Conservation (phyloP, 805 yeast genomes). For the Candida pseudofarinosa region DNA sequence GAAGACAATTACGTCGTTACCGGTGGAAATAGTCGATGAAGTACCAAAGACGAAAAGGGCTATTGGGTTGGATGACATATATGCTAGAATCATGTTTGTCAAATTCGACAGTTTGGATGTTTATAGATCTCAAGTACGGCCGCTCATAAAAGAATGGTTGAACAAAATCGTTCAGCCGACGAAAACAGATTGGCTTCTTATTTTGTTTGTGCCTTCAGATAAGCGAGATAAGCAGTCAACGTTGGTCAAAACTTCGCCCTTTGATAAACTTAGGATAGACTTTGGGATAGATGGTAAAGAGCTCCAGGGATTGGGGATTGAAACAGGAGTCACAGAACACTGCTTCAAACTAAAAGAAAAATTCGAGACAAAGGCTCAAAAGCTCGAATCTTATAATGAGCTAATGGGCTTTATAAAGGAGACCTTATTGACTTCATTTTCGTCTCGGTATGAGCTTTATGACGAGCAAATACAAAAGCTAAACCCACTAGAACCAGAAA, state of each 20-base stretch:
- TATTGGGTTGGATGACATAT: slow-evolving; percentile 33
- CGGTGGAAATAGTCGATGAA: slow-evolving; percentile 55
- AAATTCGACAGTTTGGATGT: slow-evolving; percentile 64
- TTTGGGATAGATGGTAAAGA: slow-evolving; percentile 42
- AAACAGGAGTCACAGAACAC: slow-evolving; percentile 24
- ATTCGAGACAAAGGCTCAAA: slow-evolving; percentile 32
- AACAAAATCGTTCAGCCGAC: slow-evolving; percentile 34
- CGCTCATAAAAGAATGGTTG: slow-evolving; percentile 80
- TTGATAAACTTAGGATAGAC: slow-evolving; percentile 53
- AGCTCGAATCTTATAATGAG: slow-evolving; percentile 48
- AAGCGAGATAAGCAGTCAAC: slow-evolving; percentile 30
- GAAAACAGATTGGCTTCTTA: slow-evolving; percentile 57
- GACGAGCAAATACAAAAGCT: slow-evolving; percentile 9
- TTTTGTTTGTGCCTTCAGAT: slow-evolving; percentile 46
- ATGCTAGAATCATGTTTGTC: slow-evolving; percentile 66
- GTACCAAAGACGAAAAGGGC: slow-evolving; percentile 33
- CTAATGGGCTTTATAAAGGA: slow-evolving; percentile 43
- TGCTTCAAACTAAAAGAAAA: slow-evolving; percentile 38
- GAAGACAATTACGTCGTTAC: slow-evolving; percentile 59
- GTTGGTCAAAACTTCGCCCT: slow-evolving; percentile 43
- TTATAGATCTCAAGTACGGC: slow-evolving; percentile 76
- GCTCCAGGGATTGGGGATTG: slow-evolving; percentile 11
- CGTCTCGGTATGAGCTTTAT: slow-evolving; percentile 16
- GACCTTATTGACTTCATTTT: slow-evolving; percentile 51
- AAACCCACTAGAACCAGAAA: slow-evolving; percentile 29